Percentiles rank a stretch among this genome's conserved stretches.
Evolutionary conservation across 139 green algal species (phyloP).

Genomic region (Tetraselmis striata): DNA sequence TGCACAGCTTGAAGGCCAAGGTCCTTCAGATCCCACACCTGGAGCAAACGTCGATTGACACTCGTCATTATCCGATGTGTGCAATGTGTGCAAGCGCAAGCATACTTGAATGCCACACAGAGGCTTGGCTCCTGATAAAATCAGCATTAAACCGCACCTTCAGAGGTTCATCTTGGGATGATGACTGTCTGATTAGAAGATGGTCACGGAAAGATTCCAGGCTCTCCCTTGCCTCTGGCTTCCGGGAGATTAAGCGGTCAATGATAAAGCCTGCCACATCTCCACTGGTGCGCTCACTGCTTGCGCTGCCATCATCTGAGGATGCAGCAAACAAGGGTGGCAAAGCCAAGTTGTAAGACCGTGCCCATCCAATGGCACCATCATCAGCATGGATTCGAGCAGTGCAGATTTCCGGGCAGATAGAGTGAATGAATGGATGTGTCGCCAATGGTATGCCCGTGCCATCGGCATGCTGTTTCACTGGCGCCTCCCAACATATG

Average conservation of each 20-base stretch:
- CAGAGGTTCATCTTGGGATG: not conserved
- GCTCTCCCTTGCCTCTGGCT: not conserved
- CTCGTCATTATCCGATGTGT: too few relatives aligned
- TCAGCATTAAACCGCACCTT: not conserved
- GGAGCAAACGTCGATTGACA: too few relatives aligned
- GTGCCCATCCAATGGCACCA: too few relatives aligned
- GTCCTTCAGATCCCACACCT: conserved; percentile 81
- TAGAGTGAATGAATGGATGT: not conserved
- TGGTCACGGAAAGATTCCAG: not conserved
- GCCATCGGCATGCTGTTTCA: conserved; percentile 1
- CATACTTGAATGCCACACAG: not conserved
- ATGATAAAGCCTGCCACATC: not conserved
- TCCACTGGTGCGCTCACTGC: not conserved
- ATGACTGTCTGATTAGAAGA: not conserved
- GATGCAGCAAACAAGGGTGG: not conserved
- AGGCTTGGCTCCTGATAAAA: not conserved
- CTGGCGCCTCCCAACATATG: conserved; percentile 8
- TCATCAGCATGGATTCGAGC: too few relatives aligned
- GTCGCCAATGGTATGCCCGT: not conserved
- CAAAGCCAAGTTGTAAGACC: not conserved
- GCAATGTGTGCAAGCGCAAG: not conserved
- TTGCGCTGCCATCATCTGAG: not conserved
- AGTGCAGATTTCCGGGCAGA: not conserved
- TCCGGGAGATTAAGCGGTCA: not conserved
- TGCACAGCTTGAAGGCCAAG: conserved; percentile 80